phyloP scores from a whole-genome alignment of 2,329 filamentous ascomycete species.

The Sarocladium oryzae region DNA sequence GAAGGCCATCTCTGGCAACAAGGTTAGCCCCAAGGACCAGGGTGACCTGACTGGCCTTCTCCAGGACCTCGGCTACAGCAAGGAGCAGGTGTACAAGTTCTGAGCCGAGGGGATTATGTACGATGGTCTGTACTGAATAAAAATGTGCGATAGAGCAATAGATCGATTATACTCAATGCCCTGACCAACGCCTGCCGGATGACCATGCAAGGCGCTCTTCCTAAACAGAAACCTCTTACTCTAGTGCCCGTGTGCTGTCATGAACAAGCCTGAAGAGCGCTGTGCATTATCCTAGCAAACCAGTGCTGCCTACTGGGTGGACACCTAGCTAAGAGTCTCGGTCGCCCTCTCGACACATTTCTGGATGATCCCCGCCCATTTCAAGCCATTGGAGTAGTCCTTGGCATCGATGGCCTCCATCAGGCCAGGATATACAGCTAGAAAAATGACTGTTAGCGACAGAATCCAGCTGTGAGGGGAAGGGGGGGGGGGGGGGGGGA shows the following conservation, averaged over 20 bases:
- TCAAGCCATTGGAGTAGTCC: slow-evolving; percentile 50
- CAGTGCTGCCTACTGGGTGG: too few species aligned
- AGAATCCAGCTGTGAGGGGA: not conserved
- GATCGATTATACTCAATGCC: not conserved
- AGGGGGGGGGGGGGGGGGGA: too few species aligned
- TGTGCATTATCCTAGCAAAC: too few species aligned
- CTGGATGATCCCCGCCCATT: slow-evolving; percentile 55
- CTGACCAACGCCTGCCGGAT: too few species aligned
- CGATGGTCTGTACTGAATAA: too few species aligned
- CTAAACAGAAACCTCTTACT: too few species aligned
- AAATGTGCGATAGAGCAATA: slow-evolving; percentile 7
- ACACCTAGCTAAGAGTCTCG: slow-evolving; percentile 26
- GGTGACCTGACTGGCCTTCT: slow-evolving; percentile 79
- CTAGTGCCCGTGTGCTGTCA: too few species aligned
- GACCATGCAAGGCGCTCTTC: too few species aligned
- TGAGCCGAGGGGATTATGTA: too few species aligned
- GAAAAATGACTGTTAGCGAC: not conserved
- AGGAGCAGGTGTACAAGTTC: slow-evolving; percentile 92
- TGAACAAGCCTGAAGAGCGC: too few species aligned
- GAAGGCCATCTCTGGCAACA: slow-evolving; percentile 83
- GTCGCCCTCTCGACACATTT: slow-evolving; percentile 41
- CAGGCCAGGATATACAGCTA: slow-evolving; percentile 56
- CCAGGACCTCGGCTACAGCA: slow-evolving; percentile 66
- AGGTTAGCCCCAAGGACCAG: slow-evolving; percentile 91
- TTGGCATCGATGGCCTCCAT: slow-evolving; percentile 55